Base-by-base conservation (phyloP, 495 filamentous ascomycete species). In the Xeromyces bisporus region DNA sequence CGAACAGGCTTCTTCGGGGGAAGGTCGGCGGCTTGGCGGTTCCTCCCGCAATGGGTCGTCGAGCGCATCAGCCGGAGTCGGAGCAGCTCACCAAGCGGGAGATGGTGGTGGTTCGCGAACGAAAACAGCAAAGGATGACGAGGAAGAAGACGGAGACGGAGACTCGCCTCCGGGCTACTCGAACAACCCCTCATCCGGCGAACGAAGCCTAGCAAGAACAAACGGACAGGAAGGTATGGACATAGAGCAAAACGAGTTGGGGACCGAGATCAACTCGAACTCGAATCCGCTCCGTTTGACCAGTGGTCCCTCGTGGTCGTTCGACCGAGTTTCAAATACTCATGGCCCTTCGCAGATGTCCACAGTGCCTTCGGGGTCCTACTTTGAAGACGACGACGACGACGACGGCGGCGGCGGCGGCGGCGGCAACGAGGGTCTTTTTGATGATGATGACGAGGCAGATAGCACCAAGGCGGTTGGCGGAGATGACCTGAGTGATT, bases 31-130 rank as follows among this genome's bases (percentile, higher is more conserved):
- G 64, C 78, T 83, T 75, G 80, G 62, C 73, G 77, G 64, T 73
- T 82, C 69, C 69, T 83, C 75, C 76, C 79, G 54, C 63, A 71
- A 62, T 80, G 78, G 77, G 64, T 81, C 70, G 72, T 77, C 77
- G 77, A 80, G 75, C 74, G 73, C 68, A 64, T 80, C 64, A 69
- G 63, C 58, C 66, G 72, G 65, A 80, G 75, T 63, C 65, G 75
- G 56, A 76, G 72, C 51, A 71, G 64, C 55, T 80, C 77, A 49
- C 76, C 77, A 54, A 64, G 66, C 41, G 55, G 71, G 52, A 69
- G 66, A 49, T 62, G 64, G 53, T 77, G 72, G 53, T 77, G 72
- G 73, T 68, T 57, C 50, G 54, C 47, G 28, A 46, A 43, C 34
- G 39, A 52, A n/a, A n/a, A n/a, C n/a, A n/a, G n/a, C n/a, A n/a